Evolutionary conservation across 2,329 filamentous ascomycete species (phyloP).

Genomic region (Aspergillus fumigatus): DNA sequence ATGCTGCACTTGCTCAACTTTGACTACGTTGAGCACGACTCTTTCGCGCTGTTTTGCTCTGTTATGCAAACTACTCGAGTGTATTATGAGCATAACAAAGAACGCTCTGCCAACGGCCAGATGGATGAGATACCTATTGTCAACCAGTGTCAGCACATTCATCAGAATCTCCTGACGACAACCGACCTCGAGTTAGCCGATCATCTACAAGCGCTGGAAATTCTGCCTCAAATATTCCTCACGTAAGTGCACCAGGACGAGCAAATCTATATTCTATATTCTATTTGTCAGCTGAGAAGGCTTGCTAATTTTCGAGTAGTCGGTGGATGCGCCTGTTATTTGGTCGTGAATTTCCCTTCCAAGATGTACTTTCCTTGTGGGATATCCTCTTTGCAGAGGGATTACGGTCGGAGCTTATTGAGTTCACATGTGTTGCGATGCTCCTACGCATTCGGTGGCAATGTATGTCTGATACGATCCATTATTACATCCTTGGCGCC

Average conservation of each 20-base stretch:
- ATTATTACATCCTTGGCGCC: slow-evolving; percentile 7
- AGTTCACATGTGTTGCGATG: slow-evolving; percentile 93
- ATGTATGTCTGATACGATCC: slow-evolving; percentile 50
- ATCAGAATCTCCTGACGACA: slow-evolving; percentile 71
- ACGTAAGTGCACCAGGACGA: slow-evolving; percentile 56
- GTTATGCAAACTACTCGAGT: slow-evolving; percentile 83
- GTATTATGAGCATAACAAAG: slow-evolving; percentile 73
- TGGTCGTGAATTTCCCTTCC: slow-evolving; percentile 86
- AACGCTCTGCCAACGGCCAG: slow-evolving; percentile 40
- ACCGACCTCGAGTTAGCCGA: slow-evolving; percentile 77
- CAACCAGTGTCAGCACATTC: slow-evolving; percentile 77
- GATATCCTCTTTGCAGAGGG: slow-evolving; percentile 87
- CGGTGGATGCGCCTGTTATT: slow-evolving; percentile 94
- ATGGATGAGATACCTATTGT: slow-evolving; percentile 67
- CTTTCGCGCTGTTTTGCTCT: slow-evolving; percentile 77
- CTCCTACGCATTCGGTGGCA: slow-evolving; percentile 87
- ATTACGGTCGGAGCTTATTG: slow-evolving; percentile 71
- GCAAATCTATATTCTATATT: too few species aligned
- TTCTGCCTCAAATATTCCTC: slow-evolving; percentile 93
- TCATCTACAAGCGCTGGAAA: slow-evolving; percentile 77
- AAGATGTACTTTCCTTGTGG: slow-evolving; percentile 80
- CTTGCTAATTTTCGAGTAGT: slow-evolving; percentile 10
- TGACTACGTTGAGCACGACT: slow-evolving; percentile 79
- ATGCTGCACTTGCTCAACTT: slow-evolving; percentile 67
- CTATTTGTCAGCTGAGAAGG: neutral